These are phyloP conservation scores for Corchorus capsularis DNA, from an alignment of 345 rosid genomes.

Conservation along the genomic window DNA sequence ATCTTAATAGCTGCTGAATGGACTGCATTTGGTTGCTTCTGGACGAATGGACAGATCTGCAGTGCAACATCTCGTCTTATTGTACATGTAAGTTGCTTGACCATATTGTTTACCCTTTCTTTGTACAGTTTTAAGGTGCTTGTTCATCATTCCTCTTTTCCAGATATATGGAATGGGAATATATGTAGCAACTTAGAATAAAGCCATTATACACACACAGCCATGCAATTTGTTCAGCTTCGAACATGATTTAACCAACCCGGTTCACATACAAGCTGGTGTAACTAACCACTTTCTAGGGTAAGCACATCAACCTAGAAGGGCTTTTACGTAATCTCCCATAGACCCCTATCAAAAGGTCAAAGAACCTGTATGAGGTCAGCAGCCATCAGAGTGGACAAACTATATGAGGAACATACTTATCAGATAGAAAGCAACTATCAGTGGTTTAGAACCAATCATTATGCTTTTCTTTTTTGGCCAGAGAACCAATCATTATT, in stretches of 20 bases:
- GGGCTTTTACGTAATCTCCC: background rate
- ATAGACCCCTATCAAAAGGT: background rate
- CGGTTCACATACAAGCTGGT: background rate
- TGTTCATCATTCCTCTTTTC: background rate
- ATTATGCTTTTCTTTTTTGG: too few relatives aligned
- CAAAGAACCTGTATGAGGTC: background rate
- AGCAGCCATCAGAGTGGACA: background rate
- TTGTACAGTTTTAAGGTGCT: background rate
- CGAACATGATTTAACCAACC: background rate
- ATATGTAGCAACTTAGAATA: background rate
- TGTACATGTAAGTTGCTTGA: conserved; percentile 66
- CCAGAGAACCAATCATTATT: background rate
- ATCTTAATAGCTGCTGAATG: conserved; percentile 80
- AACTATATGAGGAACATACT: background rate
- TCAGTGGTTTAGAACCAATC: background rate
- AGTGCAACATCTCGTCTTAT: conserved; percentile 97
- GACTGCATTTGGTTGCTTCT: conserved; percentile 87
- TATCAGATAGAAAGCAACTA: conserved; percentile 1
- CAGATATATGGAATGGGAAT: background rate
- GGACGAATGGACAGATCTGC: conserved; percentile 98
- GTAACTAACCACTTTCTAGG: conserved; percentile 2
- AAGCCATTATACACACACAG: background rate
- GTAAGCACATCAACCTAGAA: background rate
- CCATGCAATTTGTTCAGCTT: background rate
- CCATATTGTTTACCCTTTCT: background rate